Percentiles rank a stretch among this genome's conserved stretches.
These are phyloP conservation scores for Arabidopsis hybrid DNA, from an alignment of 441 rosid genomes.

Conservation along the genomic window DNA sequence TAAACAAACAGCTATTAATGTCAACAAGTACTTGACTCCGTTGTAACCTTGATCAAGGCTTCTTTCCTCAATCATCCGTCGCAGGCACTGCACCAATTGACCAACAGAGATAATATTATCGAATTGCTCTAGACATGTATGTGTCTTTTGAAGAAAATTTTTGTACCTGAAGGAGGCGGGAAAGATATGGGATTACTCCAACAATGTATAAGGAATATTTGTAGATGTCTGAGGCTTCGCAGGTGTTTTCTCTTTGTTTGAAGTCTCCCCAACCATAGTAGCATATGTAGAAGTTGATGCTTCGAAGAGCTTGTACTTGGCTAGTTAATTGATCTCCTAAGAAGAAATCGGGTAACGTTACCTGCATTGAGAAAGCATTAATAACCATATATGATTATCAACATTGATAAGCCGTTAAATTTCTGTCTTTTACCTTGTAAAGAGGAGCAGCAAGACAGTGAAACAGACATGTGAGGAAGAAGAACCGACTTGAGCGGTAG, in stretches of 20 bases:
- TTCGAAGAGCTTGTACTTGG: conserved; percentile 58
- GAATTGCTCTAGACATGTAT: not conserved
- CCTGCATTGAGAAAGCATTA: conserved; percentile 31
- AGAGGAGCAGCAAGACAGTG: conserved; percentile 61
- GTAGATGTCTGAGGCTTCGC: conserved; percentile 33
- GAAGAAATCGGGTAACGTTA: conserved; percentile 52
- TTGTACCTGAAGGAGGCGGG: conserved; percentile 56
- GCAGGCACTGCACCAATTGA: conserved; percentile 39
- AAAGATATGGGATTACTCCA: conserved; percentile 49
- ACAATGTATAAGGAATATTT: conserved; percentile 47
- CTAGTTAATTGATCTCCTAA: conserved; percentile 61
- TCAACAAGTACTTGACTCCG: conserved; percentile 48
- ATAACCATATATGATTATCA: not conserved
- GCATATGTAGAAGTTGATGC: conserved; percentile 50
- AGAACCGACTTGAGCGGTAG: conserved; percentile 39
- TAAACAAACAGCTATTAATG: conserved; percentile 51
- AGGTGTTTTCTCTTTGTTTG: conserved; percentile 43
- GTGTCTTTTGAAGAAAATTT: not conserved
- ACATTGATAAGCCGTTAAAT: not conserved
- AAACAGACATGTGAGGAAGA: conserved; percentile 39
- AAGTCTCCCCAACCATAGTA: conserved; percentile 58
- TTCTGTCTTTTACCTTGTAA: conserved; percentile 54
- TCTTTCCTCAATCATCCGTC: conserved; percentile 52
- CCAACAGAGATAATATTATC: not conserved
- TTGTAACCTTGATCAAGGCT: conserved; percentile 52